Evolutionary conservation across 2,329 filamentous ascomycete species (phyloP), one percentile per base, ranked within the genome.

Genomic region (Dothiorella sarmentorum): DNA sequence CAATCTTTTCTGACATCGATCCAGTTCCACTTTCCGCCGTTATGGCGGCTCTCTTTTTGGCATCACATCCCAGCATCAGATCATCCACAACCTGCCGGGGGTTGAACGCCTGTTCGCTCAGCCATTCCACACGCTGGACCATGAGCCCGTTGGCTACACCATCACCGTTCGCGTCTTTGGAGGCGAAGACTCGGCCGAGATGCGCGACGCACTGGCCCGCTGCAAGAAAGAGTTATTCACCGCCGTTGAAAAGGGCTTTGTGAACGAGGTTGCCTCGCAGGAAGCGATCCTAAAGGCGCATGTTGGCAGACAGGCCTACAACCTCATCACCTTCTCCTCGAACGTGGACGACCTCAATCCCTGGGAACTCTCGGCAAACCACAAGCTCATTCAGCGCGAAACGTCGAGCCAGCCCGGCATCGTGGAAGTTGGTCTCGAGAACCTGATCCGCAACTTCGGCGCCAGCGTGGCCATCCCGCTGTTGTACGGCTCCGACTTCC

Each of bases 401-500:
- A 37, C 29, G 4, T 10, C 37, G 18, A 11, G n/a, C 7, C 18
- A 52, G 27, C 27, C 37, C 3, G 45, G 38, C 20, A 24, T 40
- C 10, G 57, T 49, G 7, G 57, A 59, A 13, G 11, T 45, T 7
- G 61, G 60, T 4, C 47, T 62, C 20, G 49, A 53, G 29, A 59
- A 29, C 37, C 27, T 62, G 20, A 37, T 59, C 31, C 59, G 61
- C 26, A 43, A 56, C 29, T 62, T 45, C 20, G 61, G 61, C 2
- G 59, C 61, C 20, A 22, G 26, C 29, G 38, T 62, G n/a, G 56
- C 61, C 27, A 56, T 62, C 7, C 55, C 59, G 15, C 29, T 51
- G 29, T 37, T 62, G 10, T 62, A 61, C 67, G 83, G 83, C 2
- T 71, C 72, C 9, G 73, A 80, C 17, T 78, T 85, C 56, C 59